phyloP scores from a whole-genome alignment of 352 stramenopile species.

The Globisporangium radiosum region DNA sequence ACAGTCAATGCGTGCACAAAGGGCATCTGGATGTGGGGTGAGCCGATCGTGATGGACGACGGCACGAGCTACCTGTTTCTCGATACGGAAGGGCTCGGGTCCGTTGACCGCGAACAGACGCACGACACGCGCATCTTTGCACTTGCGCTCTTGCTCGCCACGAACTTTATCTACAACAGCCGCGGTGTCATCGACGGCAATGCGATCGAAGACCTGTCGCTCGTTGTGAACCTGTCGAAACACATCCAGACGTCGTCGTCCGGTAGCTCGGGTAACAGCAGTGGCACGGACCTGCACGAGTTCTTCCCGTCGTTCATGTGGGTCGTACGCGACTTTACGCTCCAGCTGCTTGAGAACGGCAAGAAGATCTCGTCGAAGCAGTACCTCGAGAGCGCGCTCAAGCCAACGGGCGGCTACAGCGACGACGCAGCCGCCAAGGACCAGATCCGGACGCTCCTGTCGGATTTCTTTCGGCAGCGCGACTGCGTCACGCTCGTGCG shows the following conservation, averaged over 20 bases:
- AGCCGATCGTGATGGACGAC: conserved; percentile 62
- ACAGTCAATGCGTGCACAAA: conserved; percentile 89
- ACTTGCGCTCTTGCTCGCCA: conserved; percentile 77
- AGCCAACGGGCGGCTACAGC: conserved; percentile 72
- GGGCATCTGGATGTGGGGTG: conserved; percentile 90
- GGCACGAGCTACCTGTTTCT: conserved; percentile 79
- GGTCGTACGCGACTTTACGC: conserved; percentile 88
- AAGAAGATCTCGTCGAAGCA: conserved; percentile 85
- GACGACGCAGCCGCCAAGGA: conserved; percentile 73
- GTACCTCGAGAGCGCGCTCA: conserved; percentile 85
- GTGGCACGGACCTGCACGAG: conserved; percentile 46
- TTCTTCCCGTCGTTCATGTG: conserved; percentile 88
- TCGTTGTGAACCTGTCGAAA: conserved; percentile 89
- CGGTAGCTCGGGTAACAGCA: conserved; percentile 7
- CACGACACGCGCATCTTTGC: conserved; percentile 90
- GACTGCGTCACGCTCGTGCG: conserved; percentile 89
- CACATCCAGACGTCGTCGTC: conserved; percentile 76
- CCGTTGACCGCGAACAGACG: conserved; percentile 75
- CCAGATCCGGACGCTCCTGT: conserved; percentile 71
- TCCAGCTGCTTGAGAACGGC: conserved; percentile 81
- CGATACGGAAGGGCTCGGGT: conserved; percentile 87
- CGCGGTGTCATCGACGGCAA: conserved; percentile 86
- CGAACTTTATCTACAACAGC: conserved; percentile 90
- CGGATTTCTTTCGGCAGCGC: conserved; percentile 79
- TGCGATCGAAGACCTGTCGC: conserved; percentile 85